Evolutionary conservation across 331 rosid genomes (phyloP).

Genomic region (Arachis monticola): DNA sequence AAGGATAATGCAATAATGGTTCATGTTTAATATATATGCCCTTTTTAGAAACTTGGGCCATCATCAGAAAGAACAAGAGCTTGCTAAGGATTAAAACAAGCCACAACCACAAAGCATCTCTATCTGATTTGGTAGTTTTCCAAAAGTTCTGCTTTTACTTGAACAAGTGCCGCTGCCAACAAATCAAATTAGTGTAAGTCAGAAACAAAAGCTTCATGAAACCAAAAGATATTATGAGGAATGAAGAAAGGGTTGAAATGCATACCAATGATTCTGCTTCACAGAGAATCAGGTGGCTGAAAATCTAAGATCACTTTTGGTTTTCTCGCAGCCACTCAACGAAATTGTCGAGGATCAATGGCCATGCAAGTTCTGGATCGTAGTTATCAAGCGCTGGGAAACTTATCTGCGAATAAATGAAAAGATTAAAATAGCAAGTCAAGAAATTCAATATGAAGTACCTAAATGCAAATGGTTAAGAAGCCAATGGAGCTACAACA

Average conservation of each 20-base stretch:
- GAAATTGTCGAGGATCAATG: conserved; percentile 92
- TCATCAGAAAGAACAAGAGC: conserved; percentile 30
- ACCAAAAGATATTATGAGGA: background rate
- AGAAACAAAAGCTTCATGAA: conserved; percentile 24
- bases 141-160: conserved; percentile 25
- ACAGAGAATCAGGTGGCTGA: conserved; percentile 51
- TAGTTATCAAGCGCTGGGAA: conserved; percentile 73
- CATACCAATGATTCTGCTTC: conserved; percentile 44
- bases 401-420: conserved; percentile 63
- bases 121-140: conserved; percentile 38
- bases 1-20: conserved; percentile 38
- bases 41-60: conserved; percentile 38
- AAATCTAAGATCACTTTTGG: conserved; percentile 44
- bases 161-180: conserved; percentile 49
- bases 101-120: conserved; percentile 45
- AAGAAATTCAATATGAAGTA: background rate
- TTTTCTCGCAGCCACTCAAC: conserved; percentile 87
- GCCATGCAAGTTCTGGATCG: conserved; percentile 95
- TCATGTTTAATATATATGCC: conserved; percentile 38
- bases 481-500: background rate
- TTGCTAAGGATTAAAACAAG: conserved; percentile 22
- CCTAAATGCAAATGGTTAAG: background rate
- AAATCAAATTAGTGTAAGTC: conserved; percentile 43
- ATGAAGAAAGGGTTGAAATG: conserved; percentile 4
- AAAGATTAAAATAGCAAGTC: conserved; percentile 21